These are phyloP conservation scores for Rhodotorula sp. DNA, from an alignment of 1,284 basidiomycete species.

Conservation along the genomic window DNA sequence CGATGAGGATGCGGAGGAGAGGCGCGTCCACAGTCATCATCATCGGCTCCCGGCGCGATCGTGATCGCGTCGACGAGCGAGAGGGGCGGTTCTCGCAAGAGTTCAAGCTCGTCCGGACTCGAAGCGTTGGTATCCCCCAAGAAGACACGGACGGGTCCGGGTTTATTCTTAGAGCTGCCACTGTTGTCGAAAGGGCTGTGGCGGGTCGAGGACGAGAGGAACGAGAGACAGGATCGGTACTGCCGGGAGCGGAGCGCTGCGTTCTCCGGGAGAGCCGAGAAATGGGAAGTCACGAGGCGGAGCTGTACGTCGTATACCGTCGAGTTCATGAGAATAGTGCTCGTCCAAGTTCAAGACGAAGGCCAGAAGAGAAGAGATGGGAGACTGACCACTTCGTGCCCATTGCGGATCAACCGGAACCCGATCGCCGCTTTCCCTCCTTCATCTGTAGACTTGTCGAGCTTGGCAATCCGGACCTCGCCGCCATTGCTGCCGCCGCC, in stretches of 20 bases:
- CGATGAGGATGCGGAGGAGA: not conserved
- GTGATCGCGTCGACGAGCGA: slow-evolving; percentile 5
- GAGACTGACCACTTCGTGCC: slow-evolving; percentile 4
- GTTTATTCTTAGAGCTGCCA: too few species aligned
- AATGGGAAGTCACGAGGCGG: slow-evolving; percentile 33
- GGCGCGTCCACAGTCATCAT: too few species aligned
- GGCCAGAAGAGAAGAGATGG: not conserved
- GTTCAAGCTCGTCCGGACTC: slow-evolving; percentile 8
- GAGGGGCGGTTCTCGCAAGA: not conserved
- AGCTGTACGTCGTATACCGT: not conserved
- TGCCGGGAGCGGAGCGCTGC: slow-evolving; percentile 15
- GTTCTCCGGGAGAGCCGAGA: slow-evolving; percentile 29
- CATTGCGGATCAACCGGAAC: not conserved
- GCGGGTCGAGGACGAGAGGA: not conserved
- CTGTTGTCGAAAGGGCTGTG: not conserved
- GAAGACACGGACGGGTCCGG: slow-evolving; percentile 7
- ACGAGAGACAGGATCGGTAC: slow-evolving; percentile 8
- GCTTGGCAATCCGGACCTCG: not conserved
- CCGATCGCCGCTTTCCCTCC: slow-evolving; percentile 19
- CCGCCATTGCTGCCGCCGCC: not conserved
- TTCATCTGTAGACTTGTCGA: slow-evolving; percentile 19
- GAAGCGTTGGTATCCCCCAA: slow-evolving; percentile 35
- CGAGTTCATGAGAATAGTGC: not conserved
- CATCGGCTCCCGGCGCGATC: not conserved
- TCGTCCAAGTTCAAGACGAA: not conserved